A percentile compares a stretch with the other conserved stretches of the same genome.
Conservation (phyloP, 805 yeast genomes). For the Blastobotrys terrestris region DNA sequence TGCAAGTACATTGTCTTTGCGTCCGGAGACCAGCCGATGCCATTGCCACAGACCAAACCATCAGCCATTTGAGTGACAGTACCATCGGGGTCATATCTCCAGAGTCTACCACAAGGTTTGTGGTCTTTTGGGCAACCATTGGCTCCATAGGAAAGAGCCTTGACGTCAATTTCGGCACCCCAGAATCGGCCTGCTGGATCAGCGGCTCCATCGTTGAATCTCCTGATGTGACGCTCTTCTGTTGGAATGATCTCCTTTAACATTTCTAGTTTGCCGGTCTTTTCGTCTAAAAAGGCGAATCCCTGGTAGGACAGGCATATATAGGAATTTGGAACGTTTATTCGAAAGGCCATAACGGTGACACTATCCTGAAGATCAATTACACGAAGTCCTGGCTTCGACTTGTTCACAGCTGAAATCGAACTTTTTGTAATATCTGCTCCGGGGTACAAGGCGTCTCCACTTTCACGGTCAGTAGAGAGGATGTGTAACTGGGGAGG, state of each 20-base stretch:
- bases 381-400: conserved; percentile 22
- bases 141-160: conserved; percentile 25
- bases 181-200: conserved; percentile 71
- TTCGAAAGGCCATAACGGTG: conserved; percentile 29
- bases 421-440: conserved; percentile 11
- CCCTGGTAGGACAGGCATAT: conserved; percentile 32
- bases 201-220: conserved; percentile 79
- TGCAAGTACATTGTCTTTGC: conserved; percentile 44
- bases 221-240: conserved; percentile 22
- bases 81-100: conserved; percentile 34
- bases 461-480: conserved; percentile 23
- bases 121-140: conserved; percentile 20
- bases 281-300: conserved; percentile 31
- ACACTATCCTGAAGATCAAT: conserved; percentile 27
- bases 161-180: conserved; percentile 38
- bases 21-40: conserved; percentile 48
- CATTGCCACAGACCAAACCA: conserved; percentile 44
- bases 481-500: conserved; percentile 26
- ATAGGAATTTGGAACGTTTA: conserved; percentile 26
- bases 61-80: conserved; percentile 23
- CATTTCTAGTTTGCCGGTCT: conserved; percentile 29
- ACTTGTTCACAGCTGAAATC: conserved; percentile 13
- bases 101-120: conserved; percentile 29
- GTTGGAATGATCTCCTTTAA: conserved; percentile 29
- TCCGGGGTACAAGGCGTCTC: conserved; percentile 20